Base-by-base conservation (phyloP, 1,139 yeast genomes). In the Debaryomycetaceae sp. region DNA sequence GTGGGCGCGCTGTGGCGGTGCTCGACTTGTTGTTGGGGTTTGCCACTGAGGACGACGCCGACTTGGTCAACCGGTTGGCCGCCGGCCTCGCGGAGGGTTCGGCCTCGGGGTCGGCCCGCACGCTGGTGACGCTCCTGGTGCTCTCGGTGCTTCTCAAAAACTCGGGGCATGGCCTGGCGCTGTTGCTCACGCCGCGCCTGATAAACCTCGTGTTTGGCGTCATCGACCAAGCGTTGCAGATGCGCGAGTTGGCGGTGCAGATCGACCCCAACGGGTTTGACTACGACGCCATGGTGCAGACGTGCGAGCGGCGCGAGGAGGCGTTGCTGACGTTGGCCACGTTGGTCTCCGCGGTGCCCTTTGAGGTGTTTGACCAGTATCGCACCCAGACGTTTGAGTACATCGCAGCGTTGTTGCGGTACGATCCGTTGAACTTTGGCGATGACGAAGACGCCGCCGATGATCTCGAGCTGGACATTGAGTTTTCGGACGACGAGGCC, bases 1-100 rank as follows among this genome's bases (percentile, higher is more conserved):
- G 75, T 19, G 75, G 72, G 37, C 65, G 76, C 34, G 64, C 85
- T 0, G 64, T 78, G 18, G 57, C 62, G n/a, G 78, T 81, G 0
- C 55, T 80, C 19, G 79, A 78, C 10, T 48, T 57, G 18, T 53
- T 80, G 22, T 56, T 73, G 6, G 48, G 58, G 10, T 55, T 61
- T 35, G 41, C 71, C 12, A 29, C 37, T 1, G 38, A 41, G 19
- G 21, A 36, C 13, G 38, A 37, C 5, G 23, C 10, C 10, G 27
- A 11, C 6, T 16, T 25, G 16, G n/a, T 25, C 23, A 27, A 27
- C 16, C 9, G 11, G 10, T 19, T 19, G 27, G 13, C 9, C 7
- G 27, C 10, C 5, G 8, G 9, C 9, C 11, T 23, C 8, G 21
- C 10, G 21, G 21, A 10, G 21, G 21, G 10, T 19, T 10, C 21